These are phyloP conservation scores for Mrakia frigida DNA, from an alignment of 768 basidiomycete species.

Conservation along the genomic window DNA sequence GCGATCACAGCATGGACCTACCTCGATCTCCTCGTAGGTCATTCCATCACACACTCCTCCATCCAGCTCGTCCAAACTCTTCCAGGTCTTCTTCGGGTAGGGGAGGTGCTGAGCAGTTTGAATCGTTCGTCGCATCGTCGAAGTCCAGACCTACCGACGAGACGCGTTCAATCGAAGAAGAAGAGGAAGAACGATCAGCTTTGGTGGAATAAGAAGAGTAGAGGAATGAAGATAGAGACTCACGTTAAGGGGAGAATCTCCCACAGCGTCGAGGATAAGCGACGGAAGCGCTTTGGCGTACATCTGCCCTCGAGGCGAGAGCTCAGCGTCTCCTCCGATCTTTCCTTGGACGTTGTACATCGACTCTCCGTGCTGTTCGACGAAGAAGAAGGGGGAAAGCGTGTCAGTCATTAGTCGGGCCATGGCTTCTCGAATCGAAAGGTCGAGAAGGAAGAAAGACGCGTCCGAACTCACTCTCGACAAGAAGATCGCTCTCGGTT, in stretches of 20 bases:
- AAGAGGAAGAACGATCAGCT: not conserved
- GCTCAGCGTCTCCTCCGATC: constrained; percentile 91
- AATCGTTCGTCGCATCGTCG: constrained; percentile 87
- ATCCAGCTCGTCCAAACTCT: constrained; percentile 94
- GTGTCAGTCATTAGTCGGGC: constrained; percentile 16
- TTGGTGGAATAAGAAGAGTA: not conserved
- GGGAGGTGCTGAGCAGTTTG: constrained; percentile 78
- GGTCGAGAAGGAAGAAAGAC: not conserved
- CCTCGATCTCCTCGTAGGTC: constrained; percentile 99
- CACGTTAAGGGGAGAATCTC: constrained; percentile 79
- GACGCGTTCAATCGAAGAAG: not conserved
- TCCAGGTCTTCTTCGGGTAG: constrained; percentile 94
- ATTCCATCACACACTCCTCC: constrained; percentile 99
- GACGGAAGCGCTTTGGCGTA: constrained; percentile 82
- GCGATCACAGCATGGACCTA: constrained; percentile 41
- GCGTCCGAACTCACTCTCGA: constrained; percentile 65
- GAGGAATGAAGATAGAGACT: constrained; percentile 31
- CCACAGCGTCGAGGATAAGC: constrained; percentile 83
- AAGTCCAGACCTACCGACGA: constrained; percentile 81
- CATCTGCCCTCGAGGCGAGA: constrained; percentile 75
- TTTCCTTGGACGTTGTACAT: constrained; percentile 93
- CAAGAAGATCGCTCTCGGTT: constrained; percentile 92
- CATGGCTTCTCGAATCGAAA: not conserved
- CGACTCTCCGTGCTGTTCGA: constrained; percentile 85
- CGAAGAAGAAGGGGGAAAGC: not conserved